Conservation (phyloP, 441 rosid genomes). For the Euphorbia corollata region DNA sequence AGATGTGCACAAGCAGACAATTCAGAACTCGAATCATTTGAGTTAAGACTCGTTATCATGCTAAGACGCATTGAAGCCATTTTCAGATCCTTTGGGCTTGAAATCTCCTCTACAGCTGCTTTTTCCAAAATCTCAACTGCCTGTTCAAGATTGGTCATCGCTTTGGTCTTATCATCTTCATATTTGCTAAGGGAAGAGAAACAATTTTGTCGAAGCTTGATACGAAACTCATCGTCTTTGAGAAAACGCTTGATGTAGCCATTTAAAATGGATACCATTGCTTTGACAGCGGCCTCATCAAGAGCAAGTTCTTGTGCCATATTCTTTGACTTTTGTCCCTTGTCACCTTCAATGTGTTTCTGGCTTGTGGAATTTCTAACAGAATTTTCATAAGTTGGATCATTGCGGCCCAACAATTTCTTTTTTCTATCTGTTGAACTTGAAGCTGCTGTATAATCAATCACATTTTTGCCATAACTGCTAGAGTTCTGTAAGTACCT, state of each 20-base stretch:
- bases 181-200: slow-evolving; percentile 36
- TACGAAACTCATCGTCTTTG: slow-evolving; percentile 34
- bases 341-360: slow-evolving; percentile 14
- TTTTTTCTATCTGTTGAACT: slow-evolving; percentile 6
- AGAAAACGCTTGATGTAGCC: slow-evolving; percentile 39
- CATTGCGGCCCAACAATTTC: slow-evolving; percentile 24
- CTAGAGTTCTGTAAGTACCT: slow-evolving; percentile 10
- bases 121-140: slow-evolving; percentile 44
- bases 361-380: slow-evolving; percentile 22
- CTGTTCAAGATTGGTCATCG: slow-evolving; percentile 39
- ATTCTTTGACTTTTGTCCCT: slow-evolving; percentile 18
- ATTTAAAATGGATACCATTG: slow-evolving; percentile 45
- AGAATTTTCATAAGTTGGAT: slow-evolving; percentile 23
- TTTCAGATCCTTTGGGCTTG: slow-evolving; percentile 39
- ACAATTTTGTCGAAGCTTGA: slow-evolving; percentile 30
- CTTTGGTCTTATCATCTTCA: slow-evolving; percentile 33
- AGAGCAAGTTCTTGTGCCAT: slow-evolving; percentile 31
- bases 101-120: slow-evolving; percentile 29
- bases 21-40: slow-evolving; percentile 32
- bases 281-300: slow-evolving; percentile 55
- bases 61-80: slow-evolving; percentile 50
- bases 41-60: slow-evolving; percentile 42
- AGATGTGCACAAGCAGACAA: slow-evolving; percentile 58
- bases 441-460: not conserved
- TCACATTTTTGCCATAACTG: slow-evolving; percentile 21